Percentiles rank a stretch among this genome's conserved stretches.
Conservation (phyloP, 2,329 filamentous ascomycete species). For the Fonsecaea pedrosoi region DNA sequence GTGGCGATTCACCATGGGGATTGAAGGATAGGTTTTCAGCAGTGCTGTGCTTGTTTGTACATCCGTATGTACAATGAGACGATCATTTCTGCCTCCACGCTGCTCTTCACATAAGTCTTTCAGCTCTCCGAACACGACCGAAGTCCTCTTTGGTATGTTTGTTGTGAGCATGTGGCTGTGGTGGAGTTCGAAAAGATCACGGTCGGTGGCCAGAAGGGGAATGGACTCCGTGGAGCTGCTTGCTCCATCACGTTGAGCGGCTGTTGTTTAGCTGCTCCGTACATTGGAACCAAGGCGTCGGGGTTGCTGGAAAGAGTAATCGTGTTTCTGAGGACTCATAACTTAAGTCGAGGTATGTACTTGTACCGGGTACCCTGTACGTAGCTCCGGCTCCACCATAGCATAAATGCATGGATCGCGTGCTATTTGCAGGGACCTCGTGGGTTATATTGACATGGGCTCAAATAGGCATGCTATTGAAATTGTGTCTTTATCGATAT, state of each 20-base stretch:
- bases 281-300: not conserved
- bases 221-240: not conserved
- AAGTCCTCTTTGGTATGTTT: not conserved
- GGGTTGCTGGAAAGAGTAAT: not conserved
- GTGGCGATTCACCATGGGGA: not conserved
- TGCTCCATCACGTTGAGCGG: not conserved
- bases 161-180: not conserved
- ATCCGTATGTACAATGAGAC: too few relatives aligned
- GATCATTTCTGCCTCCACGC: not conserved
- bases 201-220: not conserved
- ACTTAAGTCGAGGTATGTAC: too few relatives aligned
- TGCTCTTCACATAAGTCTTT: not conserved
- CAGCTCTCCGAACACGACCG: not conserved
- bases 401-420: not conserved
- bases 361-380: too few relatives aligned
- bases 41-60: too few relatives aligned
- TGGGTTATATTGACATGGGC: not conserved
- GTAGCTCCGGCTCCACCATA: not conserved
- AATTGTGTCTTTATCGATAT: not conserved
- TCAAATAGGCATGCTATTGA: not conserved
- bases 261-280: not conserved
- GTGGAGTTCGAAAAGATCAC: not conserved
- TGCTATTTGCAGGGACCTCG: slow-evolving; percentile 17
- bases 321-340: not conserved
- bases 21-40: too few relatives aligned